phyloP scores from a whole-genome alignment of 2,329 filamentous ascomycete genomes.

The Fulvia fulva region DNA sequence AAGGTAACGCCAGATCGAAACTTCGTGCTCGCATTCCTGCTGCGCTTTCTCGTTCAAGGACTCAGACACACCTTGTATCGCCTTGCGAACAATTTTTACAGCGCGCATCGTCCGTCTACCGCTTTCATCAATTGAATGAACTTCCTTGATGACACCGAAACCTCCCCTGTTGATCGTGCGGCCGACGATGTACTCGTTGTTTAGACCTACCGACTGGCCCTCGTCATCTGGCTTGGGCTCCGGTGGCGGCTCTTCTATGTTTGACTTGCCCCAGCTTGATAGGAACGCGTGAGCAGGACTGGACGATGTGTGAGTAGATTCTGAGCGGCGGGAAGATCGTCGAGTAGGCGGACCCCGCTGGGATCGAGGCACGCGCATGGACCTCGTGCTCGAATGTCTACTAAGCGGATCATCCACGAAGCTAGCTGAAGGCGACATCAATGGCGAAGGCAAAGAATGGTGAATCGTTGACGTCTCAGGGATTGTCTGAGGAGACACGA shows the following conservation, averaged over 20 bases:
- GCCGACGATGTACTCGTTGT: constrained; percentile 62
- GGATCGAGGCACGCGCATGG: constrained; percentile 22
- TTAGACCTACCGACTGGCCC: constrained; percentile 60
- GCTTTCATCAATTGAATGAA: constrained; percentile 53
- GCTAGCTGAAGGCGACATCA: constrained; percentile 26
- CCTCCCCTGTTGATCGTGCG: constrained; percentile 63
- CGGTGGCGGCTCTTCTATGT: constrained; percentile 23
- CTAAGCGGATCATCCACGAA: constrained; percentile 24
- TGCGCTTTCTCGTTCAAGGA: constrained; percentile 62
- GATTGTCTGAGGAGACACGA: constrained; percentile 31
- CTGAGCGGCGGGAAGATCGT: constrained; percentile 28
- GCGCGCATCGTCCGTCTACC: constrained; percentile 55
- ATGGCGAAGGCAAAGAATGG: constrained; percentile 22
- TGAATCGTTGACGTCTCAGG: constrained; percentile 26
- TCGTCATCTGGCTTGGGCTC: constrained; percentile 59
- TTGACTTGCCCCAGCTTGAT: constrained; percentile 26
- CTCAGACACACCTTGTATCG: constrained; percentile 53
- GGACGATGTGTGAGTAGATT: constrained; percentile 26
- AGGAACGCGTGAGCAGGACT: constrained; percentile 34
- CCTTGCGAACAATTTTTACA: constrained; percentile 65
- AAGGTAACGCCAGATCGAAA: constrained; percentile 63
- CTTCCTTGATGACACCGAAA: constrained; percentile 65
- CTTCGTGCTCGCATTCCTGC: constrained; percentile 65
- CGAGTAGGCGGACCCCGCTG: constrained; percentile 18
- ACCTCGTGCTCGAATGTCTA: constrained; percentile 30